Percentiles rank a stretch among this genome's conserved stretches.
Evolutionary conservation across 2,329 filamentous ascomycete species (phyloP).

Genomic region (Hyphodiscus sp.): DNA sequence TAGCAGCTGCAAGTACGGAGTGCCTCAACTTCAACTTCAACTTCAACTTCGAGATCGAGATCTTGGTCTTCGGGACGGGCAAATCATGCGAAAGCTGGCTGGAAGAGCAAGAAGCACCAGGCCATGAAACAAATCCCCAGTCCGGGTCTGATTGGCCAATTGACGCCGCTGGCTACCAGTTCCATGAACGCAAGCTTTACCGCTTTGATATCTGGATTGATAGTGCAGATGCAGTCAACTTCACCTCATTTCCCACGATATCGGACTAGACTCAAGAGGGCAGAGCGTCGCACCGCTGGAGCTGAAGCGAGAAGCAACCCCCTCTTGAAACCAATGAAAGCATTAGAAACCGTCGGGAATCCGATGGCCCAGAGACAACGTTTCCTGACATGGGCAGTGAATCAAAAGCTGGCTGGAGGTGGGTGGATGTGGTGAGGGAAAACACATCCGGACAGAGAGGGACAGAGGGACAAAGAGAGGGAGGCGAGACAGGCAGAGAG

Average conservation of each 20-base stretch:
- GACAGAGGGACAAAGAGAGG: too few species aligned
- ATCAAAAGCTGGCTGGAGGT: neutral
- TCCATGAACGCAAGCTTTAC: neutral
- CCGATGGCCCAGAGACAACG: neutral
- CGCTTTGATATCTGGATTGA: neutral
- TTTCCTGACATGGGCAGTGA: neutral
- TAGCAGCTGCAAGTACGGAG: too few species aligned
- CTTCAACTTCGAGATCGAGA: neutral
- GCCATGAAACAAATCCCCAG: neutral
- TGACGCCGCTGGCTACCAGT: neutral
- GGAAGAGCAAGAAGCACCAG: neutral
- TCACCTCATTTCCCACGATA: neutral
- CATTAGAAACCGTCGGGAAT: neutral
- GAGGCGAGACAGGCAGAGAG: too few species aligned
- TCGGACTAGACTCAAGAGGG: neutral
- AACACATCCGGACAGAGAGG: neutral
- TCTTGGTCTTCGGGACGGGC: neutral
- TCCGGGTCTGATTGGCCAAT: neutral
- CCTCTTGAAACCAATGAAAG: conserved; percentile 5
- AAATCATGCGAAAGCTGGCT: neutral
- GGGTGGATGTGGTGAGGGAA: neutral
- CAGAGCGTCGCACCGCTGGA: neutral
- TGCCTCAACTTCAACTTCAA: neutral
- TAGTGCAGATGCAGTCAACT: neutral
- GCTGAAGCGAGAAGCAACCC: neutral